Percentiles rank a stretch among this genome's conserved stretches.
These are phyloP conservation scores for Drechslera avenae DNA, from an alignment of 2,329 filamentous ascomycete species.

Conservation along the genomic window DNA sequence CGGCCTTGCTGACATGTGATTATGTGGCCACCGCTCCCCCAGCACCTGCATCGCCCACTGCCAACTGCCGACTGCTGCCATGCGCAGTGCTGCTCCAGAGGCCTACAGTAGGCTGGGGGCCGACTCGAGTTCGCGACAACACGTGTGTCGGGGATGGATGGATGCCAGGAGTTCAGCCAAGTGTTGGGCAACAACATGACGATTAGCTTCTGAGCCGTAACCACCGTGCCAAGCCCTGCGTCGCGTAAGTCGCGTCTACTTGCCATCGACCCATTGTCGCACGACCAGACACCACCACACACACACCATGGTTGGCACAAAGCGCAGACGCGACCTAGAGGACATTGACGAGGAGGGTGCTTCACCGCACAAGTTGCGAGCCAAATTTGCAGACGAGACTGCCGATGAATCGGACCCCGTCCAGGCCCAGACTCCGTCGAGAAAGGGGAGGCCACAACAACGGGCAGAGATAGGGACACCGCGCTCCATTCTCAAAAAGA, in stretches of 20 bases:
- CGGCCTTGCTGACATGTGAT: not conserved
- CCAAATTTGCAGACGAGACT: constrained; percentile 17
- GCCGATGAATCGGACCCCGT: constrained; percentile 26
- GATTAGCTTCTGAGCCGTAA: not conserved
- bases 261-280: not conserved
- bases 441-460: constrained; percentile 28
- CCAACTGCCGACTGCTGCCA: too few relatives aligned
- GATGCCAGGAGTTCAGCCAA: too few relatives aligned
- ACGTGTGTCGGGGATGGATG: too few relatives aligned
- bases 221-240: constrained; percentile 16
- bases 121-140: too few relatives aligned
- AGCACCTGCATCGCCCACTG: not conserved
- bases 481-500: constrained; percentile 43
- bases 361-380: constrained; percentile 37
- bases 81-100: too few relatives aligned
- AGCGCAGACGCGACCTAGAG: constrained; percentile 36
- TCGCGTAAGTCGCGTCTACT: constrained; percentile 34
- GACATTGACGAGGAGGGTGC: constrained; percentile 24
- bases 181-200: too few relatives aligned
- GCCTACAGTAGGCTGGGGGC: too few relatives aligned
- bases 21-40: not conserved
- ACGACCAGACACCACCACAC: constrained; percentile 9
- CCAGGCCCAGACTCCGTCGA: constrained; percentile 41
- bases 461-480: constrained; percentile 38
- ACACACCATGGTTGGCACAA: constrained; percentile 38